Base-by-base conservation (phyloP, 1,139 yeast species). In the Zygosaccharomyces pseudobailii region DNA sequence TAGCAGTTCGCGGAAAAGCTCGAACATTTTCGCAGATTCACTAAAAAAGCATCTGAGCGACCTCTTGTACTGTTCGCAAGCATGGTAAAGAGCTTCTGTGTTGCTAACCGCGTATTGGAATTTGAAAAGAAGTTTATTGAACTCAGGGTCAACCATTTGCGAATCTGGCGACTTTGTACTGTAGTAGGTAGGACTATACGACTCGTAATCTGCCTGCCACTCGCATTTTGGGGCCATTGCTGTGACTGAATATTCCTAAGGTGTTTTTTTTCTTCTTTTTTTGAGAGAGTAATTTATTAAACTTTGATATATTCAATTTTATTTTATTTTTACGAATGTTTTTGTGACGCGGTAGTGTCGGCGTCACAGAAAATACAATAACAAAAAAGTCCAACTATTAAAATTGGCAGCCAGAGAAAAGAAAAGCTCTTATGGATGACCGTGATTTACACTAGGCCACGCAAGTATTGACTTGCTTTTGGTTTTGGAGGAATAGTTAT, bases 401-500 rank as follows among this genome's bases (percentile, higher is more conserved):
- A 30, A 5, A 30, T 19, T 30, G 17, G 17, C 2, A 13, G 17
- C 17, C 17, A 13, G 17, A 13, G 24, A n/a, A 36, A 19, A 38
- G 9, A 27, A 30, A 19, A 21, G 19, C n/a, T 3, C 8, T 17
- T 38, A 55, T 23, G 86, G 86, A 59, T 81, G 87, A 0, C 84
- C 84, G 58, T 80, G 85, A 53, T 80, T 74, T 5, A 80, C 73
- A 0, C 86, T 85, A 0, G 87, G 87, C 87, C 87, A 81, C 0
- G 87, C 87, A 33, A 77, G 70, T 7, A 81, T 61, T 51, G 45
- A 42, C 19, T 46, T 43, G 25, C 49, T 48, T n/a, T 47, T 36
- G 13, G 37, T 32, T 9, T 44, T 44, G 32, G 50, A 46, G 22
- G 31, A 31, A 7, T 39, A 34, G 6, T 43, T 46, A 7, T 54